Evolutionary conservation across 768 basidiomycete species (phyloP).

Genomic region (Imleria badia): DNA sequence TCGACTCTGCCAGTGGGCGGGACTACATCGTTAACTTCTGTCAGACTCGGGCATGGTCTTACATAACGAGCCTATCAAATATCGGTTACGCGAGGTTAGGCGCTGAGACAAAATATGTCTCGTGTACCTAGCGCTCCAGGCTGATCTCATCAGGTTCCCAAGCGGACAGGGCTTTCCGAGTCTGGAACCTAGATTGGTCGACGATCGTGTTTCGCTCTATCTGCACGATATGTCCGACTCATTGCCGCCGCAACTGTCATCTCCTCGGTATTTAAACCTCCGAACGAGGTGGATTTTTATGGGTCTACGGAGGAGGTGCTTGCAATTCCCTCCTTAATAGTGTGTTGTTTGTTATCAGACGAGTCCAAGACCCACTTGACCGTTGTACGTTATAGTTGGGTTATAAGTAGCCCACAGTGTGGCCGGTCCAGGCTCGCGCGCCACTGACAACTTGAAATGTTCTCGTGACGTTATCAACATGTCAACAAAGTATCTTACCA

Average conservation of each 20-base stretch:
- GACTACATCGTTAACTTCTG: too few relatives aligned
- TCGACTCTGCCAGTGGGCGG: too few relatives aligned
- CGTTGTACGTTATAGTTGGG: too few relatives aligned
- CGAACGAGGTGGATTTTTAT: too few relatives aligned
- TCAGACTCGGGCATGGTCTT: background rate
- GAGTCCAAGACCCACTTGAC: too few relatives aligned
- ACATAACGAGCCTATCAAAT: background rate
- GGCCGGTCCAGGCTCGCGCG: background rate
- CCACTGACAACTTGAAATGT: background rate
- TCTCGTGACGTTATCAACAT: background rate
- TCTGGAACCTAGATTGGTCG: background rate
- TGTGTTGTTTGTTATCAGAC: too few relatives aligned
- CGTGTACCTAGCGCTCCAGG: background rate
- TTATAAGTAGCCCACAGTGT: too few relatives aligned
- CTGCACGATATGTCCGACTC: background rate
- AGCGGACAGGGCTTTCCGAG: background rate
- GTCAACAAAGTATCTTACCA: background rate
- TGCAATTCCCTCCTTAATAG: too few relatives aligned
- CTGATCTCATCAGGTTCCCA: background rate
- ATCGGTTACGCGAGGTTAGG: too few relatives aligned
- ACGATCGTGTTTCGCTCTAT: background rate
- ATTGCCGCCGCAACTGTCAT: background rate
- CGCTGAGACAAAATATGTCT: background rate
- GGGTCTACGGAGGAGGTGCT: too few relatives aligned
- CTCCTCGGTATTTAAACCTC: background rate